Conservation (phyloP, 371 early-diverging fungal species). For the Mucor velutinosus region DNA sequence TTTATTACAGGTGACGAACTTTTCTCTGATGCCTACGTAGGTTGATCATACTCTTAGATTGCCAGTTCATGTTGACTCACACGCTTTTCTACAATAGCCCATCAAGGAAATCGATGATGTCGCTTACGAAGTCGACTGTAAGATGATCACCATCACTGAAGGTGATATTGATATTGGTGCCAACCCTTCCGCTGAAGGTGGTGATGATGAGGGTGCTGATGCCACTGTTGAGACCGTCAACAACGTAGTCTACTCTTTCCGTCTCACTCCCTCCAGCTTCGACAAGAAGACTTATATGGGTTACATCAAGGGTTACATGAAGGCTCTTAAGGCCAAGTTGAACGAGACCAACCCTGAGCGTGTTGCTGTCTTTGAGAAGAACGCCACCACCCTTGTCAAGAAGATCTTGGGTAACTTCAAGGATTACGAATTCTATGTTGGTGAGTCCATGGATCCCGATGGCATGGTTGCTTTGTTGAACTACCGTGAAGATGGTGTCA, state of each 20-base stretch:
- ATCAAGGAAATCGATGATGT: slow-evolving; percentile 70
- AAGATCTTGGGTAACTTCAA: slow-evolving; percentile 80
- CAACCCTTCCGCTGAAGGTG: slow-evolving; percentile 93
- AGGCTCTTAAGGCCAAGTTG: slow-evolving; percentile 72
- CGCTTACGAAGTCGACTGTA: slow-evolving; percentile 81
- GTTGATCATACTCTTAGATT: slow-evolving; percentile 3
- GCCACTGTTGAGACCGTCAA: slow-evolving; percentile 67
- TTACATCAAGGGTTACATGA: slow-evolving; percentile 95
- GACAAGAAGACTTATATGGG: slow-evolving; percentile 92
- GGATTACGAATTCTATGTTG: slow-evolving; percentile 92
- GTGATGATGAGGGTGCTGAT: slow-evolving; percentile 68
- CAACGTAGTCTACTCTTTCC: slow-evolving; percentile 86
- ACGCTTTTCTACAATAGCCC: slow-evolving; percentile 32
- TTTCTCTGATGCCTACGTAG: slow-evolving; percentile 86
- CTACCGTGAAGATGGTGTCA: slow-evolving; percentile 93
- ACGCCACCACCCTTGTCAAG: slow-evolving; percentile 71
- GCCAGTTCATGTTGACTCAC: not conserved
- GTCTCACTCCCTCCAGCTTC: slow-evolving; percentile 76
- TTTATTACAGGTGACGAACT: slow-evolving; percentile 80
- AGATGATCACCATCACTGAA: slow-evolving; percentile 65
- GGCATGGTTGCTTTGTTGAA: slow-evolving; percentile 90
- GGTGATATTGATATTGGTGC: slow-evolving; percentile 92
- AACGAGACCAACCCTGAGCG: slow-evolving; percentile 69
- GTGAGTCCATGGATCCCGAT: slow-evolving; percentile 87
- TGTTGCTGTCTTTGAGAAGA: slow-evolving; percentile 70